These are phyloP conservation scores for Orbilia blumenaviensis DNA, from an alignment of 2,329 filamentous ascomycete species.

Conservation along the genomic window DNA sequence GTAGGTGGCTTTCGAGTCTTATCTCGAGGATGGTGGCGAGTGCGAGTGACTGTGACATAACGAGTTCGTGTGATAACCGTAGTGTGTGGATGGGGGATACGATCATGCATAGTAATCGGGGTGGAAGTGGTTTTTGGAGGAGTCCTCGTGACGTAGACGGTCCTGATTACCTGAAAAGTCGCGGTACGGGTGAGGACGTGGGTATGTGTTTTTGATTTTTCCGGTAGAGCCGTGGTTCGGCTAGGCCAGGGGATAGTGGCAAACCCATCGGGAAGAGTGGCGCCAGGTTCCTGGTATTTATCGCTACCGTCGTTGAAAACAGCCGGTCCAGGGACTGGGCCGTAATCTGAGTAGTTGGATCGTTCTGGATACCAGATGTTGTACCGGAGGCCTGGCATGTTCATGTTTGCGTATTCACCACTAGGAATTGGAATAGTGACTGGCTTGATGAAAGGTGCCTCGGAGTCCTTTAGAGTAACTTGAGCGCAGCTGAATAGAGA, in stretches of 20 bases:
- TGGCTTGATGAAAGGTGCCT: constrained; percentile 23
- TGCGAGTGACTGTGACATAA: constrained; percentile 4
- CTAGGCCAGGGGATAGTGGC: constrained; percentile 40
- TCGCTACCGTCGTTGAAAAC: constrained; percentile 35
- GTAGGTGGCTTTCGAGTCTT: not conserved
- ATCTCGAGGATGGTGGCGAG: not conserved
- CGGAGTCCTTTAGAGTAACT: constrained; percentile 21
- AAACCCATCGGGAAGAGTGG: constrained; percentile 16
- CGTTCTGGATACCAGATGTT: constrained; percentile 46
- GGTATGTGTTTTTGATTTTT: not conserved
- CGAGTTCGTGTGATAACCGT: constrained; percentile 12
- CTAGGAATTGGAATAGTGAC: constrained; percentile 31
- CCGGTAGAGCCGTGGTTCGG: not conserved
- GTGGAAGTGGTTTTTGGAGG: not conserved
- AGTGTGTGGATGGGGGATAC: not conserved
- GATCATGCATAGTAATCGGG: not conserved
- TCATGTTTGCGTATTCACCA: constrained; percentile 40
- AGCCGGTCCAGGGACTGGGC: constrained; percentile 30
- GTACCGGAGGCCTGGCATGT: constrained; percentile 48
- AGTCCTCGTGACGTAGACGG: not conserved
- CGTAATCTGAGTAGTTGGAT: constrained; percentile 36
- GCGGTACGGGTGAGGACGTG: not conserved
- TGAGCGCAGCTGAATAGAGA: constrained; percentile 30
- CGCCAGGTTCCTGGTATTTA: not conserved
- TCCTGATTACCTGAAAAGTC: not conserved